A percentile compares a stretch with the other conserved stretches of the same genome.
Conservation (phyloP, 768 basidiomycete genomes). For the Suillus subluteus region DNA sequence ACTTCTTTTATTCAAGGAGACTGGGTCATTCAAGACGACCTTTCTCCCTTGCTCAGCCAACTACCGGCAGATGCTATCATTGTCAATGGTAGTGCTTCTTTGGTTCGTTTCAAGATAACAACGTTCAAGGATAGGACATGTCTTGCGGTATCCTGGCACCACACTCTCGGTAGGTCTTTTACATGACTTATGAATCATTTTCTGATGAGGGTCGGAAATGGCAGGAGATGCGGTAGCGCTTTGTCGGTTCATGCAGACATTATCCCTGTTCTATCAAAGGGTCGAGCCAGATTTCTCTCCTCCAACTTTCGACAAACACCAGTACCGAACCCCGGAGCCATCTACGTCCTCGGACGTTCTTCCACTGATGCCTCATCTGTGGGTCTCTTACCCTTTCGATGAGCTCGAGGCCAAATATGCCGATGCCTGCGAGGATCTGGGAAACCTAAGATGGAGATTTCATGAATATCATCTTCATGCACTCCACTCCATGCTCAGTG, state of each 20-base stretch:
- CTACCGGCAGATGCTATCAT: conserved; percentile 18
- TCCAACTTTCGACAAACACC: conserved; percentile 31
- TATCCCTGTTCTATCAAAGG: conserved; percentile 36
- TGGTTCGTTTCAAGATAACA: conserved; percentile 33
- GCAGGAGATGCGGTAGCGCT: conserved; percentile 35
- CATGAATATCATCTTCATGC: conserved; percentile 15
- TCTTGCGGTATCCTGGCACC: conserved; percentile 40
- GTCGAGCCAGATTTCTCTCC: conserved; percentile 10
- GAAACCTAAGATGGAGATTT: conserved; percentile 23
- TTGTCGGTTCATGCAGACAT: conserved; percentile 30
- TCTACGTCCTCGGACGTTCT: conserved; percentile 19
- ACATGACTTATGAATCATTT: not conserved
- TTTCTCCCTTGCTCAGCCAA: conserved; percentile 23
- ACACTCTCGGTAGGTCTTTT: conserved; percentile 31
- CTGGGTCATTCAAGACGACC: conserved; percentile 32
- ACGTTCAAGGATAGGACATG: conserved; percentile 28
- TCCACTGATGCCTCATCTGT: conserved; percentile 31
- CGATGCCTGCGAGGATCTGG: conserved; percentile 16
- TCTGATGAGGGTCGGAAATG: not conserved
- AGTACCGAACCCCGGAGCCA: conserved; percentile 22
- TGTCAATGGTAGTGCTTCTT: conserved; percentile 22
- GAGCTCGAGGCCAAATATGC: conserved; percentile 25
- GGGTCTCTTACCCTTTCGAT: conserved; percentile 15
- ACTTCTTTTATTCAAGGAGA: conserved; percentile 23
- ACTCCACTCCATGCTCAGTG: conserved; percentile 21